phyloP scores from a whole-genome alignment of 2,329 filamentous ascomycete genomes.

The Lizonia empirigonia region DNA sequence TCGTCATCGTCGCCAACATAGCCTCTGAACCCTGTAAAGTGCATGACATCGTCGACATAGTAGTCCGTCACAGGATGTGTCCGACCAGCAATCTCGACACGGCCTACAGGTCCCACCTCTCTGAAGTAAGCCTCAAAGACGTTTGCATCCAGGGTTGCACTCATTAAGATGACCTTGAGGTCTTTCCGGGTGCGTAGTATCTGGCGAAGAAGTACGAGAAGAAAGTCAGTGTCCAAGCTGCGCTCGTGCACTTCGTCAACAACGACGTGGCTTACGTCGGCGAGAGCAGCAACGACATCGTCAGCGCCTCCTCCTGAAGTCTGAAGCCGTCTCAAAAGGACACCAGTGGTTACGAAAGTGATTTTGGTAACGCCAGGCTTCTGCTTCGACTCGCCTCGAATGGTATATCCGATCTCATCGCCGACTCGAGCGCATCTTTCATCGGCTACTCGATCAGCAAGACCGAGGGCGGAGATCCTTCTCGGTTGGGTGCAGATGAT shows the following conservation, averaged over 20 bases:
- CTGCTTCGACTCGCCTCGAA: conserved; percentile 85
- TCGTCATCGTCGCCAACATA: conserved; percentile 57
- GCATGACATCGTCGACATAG: conserved; percentile 86
- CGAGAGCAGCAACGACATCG: conserved; percentile 79
- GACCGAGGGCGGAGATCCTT: conserved; percentile 88
- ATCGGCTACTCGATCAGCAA: conserved; percentile 93
- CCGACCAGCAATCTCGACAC: conserved; percentile 84
- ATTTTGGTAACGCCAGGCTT: conserved; percentile 77
- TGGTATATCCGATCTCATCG: conserved; percentile 87
- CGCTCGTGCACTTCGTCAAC: conserved; percentile 97
- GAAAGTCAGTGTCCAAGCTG: conserved; percentile 91
- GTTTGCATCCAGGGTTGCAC: conserved; percentile 87
- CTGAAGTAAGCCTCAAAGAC: conserved; percentile 87
- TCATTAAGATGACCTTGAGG: conserved; percentile 93
- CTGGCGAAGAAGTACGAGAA: conserved; percentile 84
- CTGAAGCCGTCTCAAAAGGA: conserved; percentile 87
- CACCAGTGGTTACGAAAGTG: conserved; percentile 94
- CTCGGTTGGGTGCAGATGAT: conserved; percentile 96
- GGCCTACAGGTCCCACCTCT: conserved; percentile 71
- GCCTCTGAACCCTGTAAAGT: conserved; percentile 71
- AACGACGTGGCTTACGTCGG: conserved; percentile 91
- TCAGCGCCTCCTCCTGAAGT: conserved; percentile 80
- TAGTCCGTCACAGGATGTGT: conserved; percentile 90
- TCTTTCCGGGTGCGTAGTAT: conserved; percentile 76
- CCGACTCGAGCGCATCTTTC: conserved; percentile 83